Evolutionary conservation across 345 rosid species (phyloP).

Genomic region (Rhizophora mangle): DNA sequence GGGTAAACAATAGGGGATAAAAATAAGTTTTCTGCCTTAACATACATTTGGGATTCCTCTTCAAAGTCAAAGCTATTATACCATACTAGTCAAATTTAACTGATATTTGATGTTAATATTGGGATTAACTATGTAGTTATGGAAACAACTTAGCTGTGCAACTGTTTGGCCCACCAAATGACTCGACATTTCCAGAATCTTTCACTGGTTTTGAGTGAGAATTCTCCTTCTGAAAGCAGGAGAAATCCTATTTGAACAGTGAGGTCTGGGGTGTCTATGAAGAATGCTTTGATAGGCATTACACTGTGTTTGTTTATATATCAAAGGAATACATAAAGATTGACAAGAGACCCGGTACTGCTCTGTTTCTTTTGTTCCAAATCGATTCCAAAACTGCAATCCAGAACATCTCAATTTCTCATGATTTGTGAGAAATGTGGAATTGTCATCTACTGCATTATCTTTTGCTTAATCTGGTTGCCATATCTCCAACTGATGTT

Average conservation of each 20-base stretch:
- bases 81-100: background rate
- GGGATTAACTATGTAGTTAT: background rate
- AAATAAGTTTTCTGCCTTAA: no score
- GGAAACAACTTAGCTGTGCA: no score
- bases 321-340: no score
- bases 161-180: background rate
- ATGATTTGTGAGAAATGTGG: background rate
- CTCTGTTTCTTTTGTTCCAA: background rate
- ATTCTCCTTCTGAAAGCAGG: no score
- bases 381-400: background rate
- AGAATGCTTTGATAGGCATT: no score
- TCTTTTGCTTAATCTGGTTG: conserved; percentile 11
- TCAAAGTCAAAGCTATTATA: background rate
- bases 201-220: background rate
- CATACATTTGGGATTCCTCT: no score
- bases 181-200: background rate
- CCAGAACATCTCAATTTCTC: background rate
- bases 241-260: no score
- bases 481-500: background rate
- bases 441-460: conserved; percentile 4
- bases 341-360: background rate
- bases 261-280: no score
- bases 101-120: background rate
- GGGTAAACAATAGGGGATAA: background rate
- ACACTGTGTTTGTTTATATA: no score